Conservation (phyloP, 495 filamentous ascomycete genomes). For the Bacidia rubella region DNA sequence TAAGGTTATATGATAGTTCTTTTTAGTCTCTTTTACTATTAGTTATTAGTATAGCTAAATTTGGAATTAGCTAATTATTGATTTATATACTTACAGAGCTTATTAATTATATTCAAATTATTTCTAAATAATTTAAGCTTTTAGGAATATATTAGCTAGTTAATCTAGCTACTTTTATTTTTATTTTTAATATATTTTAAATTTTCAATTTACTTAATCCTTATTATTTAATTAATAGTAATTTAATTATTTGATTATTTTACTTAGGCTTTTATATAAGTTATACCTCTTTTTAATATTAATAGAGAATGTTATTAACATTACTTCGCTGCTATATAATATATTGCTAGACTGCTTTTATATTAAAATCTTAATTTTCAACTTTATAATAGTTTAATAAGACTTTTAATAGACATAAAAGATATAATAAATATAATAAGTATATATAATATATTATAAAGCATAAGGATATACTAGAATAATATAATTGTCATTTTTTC, state of each 20-base stretch:
- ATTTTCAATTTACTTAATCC: neutral
- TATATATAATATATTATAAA: constrained; percentile 11
- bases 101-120: neutral
- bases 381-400: too few relatives aligned
- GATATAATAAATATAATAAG: constrained; percentile 9
- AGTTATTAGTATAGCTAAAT: neutral
- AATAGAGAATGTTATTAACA: neutral
- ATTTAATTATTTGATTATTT: neutral
- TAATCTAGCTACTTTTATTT: neutral
- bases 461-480: constrained; percentile 8
- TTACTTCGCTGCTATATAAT: neutral
- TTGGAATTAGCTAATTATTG: neutral
- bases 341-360: too few relatives aligned
- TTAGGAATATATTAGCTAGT: neutral
- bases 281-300: neutral
- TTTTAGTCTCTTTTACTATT: neutral
- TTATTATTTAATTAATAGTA: neutral
- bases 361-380: too few relatives aligned
- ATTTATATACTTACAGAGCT: neutral
- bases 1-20: neutral
- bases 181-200: neutral
- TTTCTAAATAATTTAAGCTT: neutral
- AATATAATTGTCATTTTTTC: constrained; percentile 2
- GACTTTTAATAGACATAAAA: neutral
- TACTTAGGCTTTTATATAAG: neutral